A percentile compares a stretch with the other conserved stretches of the same genome.
Evolutionary conservation across 164 flowering plant species (phyloP).

Genomic region (Kingdonia uniflora): DNA sequence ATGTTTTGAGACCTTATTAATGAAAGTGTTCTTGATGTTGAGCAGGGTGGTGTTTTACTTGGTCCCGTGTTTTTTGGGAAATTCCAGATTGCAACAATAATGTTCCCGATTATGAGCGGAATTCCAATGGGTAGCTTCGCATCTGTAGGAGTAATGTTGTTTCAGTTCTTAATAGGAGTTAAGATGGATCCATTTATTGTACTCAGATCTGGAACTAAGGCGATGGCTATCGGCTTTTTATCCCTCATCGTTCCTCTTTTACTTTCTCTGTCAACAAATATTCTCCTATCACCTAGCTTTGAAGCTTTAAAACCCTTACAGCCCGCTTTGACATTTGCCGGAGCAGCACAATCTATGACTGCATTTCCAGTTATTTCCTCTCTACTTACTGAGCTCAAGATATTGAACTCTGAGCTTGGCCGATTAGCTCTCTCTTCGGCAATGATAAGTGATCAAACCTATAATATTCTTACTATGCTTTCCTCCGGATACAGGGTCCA

Average conservation of each 20-base stretch:
- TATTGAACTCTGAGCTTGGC: neutral
- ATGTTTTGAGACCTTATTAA: too few relatives aligned
- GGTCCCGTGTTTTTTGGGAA: too few relatives aligned
- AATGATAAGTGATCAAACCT: neutral
- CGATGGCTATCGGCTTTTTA: neutral
- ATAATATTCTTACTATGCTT: neutral
- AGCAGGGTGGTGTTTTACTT: too few relatives aligned
- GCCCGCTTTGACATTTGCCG: neutral
- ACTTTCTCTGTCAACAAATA: too few relatives aligned
- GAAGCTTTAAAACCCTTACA: too few relatives aligned
- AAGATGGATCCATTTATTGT: neutral
- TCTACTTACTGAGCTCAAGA: neutral
- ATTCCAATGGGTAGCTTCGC: too few relatives aligned
- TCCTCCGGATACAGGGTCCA: too few relatives aligned
- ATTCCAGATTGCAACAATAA: too few relatives aligned
- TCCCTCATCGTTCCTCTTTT: neutral
- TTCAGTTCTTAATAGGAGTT: neutral
- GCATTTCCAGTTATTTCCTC: neutral
- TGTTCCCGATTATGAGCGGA: too few relatives aligned
- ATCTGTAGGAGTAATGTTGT: neutral
- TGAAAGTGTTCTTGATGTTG: too few relatives aligned
- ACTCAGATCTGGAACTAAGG: neutral
- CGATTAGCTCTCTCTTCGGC: neutral
- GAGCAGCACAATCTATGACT: neutral
- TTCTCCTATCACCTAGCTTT: too few relatives aligned